Evolutionary conservation across 1,139 yeast genomes (phyloP).

Genomic region (Nematodospora anomalae): DNA sequence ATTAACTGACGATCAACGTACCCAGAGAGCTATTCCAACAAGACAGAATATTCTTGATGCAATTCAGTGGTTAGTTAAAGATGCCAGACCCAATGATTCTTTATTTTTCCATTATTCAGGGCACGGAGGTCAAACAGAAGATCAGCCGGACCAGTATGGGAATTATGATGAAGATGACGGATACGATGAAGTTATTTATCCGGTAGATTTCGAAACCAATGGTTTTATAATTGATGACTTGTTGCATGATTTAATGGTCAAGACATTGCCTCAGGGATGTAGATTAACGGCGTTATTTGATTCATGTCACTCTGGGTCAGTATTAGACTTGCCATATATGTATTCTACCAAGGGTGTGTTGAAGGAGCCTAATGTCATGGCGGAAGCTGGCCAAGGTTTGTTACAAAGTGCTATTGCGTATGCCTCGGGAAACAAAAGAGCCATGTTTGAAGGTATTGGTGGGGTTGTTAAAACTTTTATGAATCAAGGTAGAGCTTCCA

Average conservation of each 20-base stretch:
- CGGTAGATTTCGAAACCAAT: slow-evolving; percentile 74
- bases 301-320: slow-evolving; percentile 94
- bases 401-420: slow-evolving; percentile 70
- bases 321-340: slow-evolving; percentile 81
- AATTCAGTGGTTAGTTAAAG: slow-evolving; percentile 86
- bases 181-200: slow-evolving; percentile 85
- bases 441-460: slow-evolving; percentile 43
- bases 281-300: slow-evolving; percentile 87
- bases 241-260: slow-evolving; percentile 80
- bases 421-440: slow-evolving; percentile 65
- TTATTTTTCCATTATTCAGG: slow-evolving; percentile 85
- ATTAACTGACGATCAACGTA: slow-evolving; percentile 72
- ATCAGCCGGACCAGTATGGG: slow-evolving; percentile 29
- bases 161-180: slow-evolving; percentile 95
- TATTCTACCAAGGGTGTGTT: slow-evolving; percentile 90
- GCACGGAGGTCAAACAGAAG: slow-evolving; percentile 86
- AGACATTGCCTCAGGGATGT: slow-evolving; percentile 76
- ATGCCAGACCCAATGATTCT: slow-evolving; percentile 84
- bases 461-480: slow-evolving; percentile 51
- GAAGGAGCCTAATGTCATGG: slow-evolving; percentile 84
- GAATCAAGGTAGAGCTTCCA: slow-evolving; percentile 26
- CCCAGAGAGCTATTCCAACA: slow-evolving; percentile 69
- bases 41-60: slow-evolving; percentile 77
- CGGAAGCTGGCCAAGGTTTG: slow-evolving; percentile 81
- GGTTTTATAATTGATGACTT: slow-evolving; percentile 84